phyloP scores from a whole-genome alignment of 164 flowering plant species.

The Piper longum region DNA sequence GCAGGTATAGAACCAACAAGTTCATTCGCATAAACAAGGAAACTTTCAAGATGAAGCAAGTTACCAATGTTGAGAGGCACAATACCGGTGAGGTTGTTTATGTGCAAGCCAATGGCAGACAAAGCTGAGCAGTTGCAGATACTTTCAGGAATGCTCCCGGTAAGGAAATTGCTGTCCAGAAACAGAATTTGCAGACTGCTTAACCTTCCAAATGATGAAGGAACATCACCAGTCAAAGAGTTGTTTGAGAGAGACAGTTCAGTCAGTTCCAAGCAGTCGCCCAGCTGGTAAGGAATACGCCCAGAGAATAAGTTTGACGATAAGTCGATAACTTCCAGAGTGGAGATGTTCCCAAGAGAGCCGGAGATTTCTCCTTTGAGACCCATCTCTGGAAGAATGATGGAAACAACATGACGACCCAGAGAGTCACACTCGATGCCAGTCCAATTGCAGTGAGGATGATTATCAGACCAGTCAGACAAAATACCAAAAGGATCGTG shows the following conservation, averaged over 20 bases:
- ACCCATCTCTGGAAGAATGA: slow-evolving; percentile 26
- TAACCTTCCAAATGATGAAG: slow-evolving; percentile 39
- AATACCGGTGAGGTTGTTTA: slow-evolving; percentile 49
- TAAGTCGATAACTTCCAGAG: slow-evolving; percentile 57
- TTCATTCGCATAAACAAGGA: slow-evolving; percentile 26
- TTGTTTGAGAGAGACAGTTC: slow-evolving; percentile 25
- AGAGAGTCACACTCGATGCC: slow-evolving; percentile 46
- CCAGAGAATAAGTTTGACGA: slow-evolving; percentile 44
- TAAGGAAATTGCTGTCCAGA: slow-evolving; percentile 34
- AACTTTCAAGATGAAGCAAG: slow-evolving; percentile 30
- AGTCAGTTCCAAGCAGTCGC: slow-evolving; percentile 28
- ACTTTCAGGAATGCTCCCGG: slow-evolving; percentile 41
- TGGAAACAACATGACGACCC: slow-evolving; percentile 23
- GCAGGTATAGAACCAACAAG: slow-evolving; percentile 49
- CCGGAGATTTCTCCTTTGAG: slow-evolving; percentile 51
- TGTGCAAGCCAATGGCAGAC: slow-evolving; percentile 15
- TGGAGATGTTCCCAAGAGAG: slow-evolving; percentile 46
- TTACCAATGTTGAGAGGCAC: slow-evolving; percentile 44
- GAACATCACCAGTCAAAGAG: slow-evolving; percentile 48
- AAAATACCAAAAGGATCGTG: slow-evolving; percentile 41
- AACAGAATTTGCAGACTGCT: slow-evolving; percentile 26
- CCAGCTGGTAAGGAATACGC: slow-evolving; percentile 35
- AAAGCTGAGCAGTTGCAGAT: slow-evolving; percentile 45
- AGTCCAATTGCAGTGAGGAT: slow-evolving; percentile 69
- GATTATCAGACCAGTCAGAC: slow-evolving; percentile 32